Conservation (phyloP, 106 monocot genomes). For the Dendrobium officinale region DNA sequence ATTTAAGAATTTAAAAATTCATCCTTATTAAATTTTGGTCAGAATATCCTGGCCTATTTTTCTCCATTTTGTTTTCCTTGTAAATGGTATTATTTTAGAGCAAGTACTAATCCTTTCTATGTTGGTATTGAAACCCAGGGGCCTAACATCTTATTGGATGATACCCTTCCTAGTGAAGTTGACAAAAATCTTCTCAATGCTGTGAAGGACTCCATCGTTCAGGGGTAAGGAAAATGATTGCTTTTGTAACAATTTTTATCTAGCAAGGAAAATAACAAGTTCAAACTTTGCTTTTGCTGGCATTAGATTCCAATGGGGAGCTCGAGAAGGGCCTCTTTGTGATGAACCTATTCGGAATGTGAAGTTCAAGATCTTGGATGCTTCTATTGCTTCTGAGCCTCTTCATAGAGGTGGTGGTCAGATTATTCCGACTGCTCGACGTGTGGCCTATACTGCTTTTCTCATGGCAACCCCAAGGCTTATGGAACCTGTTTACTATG, state of each 20-base stretch:
- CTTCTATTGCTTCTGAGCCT: conserved; percentile 76
- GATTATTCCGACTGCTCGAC: conserved; percentile 92
- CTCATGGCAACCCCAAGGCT: conserved; percentile 91
- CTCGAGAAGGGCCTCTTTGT: conserved; percentile 95
- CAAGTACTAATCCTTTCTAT: neutral
- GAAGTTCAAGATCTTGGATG: conserved; percentile 95
- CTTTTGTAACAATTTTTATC: neutral
- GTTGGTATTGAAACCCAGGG: conserved; percentile 38
- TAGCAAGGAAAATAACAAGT: neutral
- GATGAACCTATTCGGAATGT: conserved; percentile 98
- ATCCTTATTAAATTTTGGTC: too few relatives aligned
- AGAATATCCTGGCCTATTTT: neutral
- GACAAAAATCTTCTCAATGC: conserved; percentile 83
- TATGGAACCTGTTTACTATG: conserved; percentile 99
- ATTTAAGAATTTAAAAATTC: too few relatives aligned
- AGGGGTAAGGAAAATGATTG: conserved; percentile 48
- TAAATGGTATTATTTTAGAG: neutral
- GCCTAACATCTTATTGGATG: conserved; percentile 89
- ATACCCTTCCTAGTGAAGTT: conserved; percentile 85
- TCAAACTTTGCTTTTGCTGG: neutral
- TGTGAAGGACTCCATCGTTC: conserved; percentile 95
- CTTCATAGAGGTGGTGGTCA: conserved; percentile 98
- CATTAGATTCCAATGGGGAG: conserved; percentile 93
- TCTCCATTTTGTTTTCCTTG: neutral
- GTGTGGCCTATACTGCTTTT: conserved; percentile 91